Conservation (phyloP, 2,329 filamentous ascomycete species). For the Verticillium klebahnii region DNA sequence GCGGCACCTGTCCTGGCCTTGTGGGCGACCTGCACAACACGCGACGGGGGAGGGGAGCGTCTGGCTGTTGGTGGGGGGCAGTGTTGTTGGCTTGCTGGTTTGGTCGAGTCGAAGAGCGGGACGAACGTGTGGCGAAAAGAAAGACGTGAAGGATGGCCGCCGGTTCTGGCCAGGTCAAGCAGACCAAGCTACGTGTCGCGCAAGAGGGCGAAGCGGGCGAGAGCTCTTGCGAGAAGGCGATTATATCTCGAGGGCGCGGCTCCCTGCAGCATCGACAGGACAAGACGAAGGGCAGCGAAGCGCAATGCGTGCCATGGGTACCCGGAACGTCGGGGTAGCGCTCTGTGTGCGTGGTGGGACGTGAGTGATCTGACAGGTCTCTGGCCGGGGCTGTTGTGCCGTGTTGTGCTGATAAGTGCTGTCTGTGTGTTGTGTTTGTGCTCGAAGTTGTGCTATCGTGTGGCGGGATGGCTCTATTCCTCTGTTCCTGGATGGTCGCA, state of each 20-base stretch:
- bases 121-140: neutral
- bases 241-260: slow-evolving; percentile 1
- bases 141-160: neutral
- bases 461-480: neutral
- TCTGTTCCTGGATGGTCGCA: neutral
- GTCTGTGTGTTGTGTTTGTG: neutral
- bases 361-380: neutral
- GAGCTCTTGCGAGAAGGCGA: neutral
- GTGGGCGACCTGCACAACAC: neutral
- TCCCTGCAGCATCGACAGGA: slow-evolving; percentile 1
- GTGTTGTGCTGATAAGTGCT: neutral
- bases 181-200: neutral
- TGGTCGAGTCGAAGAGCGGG: neutral
- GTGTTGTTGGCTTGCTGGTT: neutral
- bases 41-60: neutral
- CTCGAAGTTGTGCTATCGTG: neutral
- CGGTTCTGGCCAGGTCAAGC: neutral
- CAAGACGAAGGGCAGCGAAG: neutral
- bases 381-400: neutral
- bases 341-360: neutral
- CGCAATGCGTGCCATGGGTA: neutral
- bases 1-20: neutral
- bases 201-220: neutral
- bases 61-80: neutral
- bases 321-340: neutral